A percentile compares a stretch with the other conserved stretches of the same genome.
Conservation (phyloP, 768 basidiomycete species). For the Boletellus ananiceps region DNA sequence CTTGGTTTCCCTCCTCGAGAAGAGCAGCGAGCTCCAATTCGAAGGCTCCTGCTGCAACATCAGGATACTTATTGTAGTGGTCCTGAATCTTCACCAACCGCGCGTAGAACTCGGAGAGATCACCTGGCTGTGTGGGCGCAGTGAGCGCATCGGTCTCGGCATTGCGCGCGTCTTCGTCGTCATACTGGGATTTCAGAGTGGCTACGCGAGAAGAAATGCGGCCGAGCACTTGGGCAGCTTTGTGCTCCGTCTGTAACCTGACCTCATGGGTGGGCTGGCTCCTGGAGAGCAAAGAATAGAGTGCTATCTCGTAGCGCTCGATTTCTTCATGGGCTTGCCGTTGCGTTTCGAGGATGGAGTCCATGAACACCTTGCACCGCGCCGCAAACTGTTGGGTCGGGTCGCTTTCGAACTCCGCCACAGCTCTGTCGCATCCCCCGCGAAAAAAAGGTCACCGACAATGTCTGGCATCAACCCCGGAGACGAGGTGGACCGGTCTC, state of each 20-base stretch:
- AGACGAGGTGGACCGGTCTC: slow-evolving; percentile 62
- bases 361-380: slow-evolving; percentile 47
- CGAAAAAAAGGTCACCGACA: slow-evolving; percentile 38
- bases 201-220: slow-evolving; percentile 68
- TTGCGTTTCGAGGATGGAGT: slow-evolving; percentile 91
- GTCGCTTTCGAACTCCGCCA: slow-evolving; percentile 54
- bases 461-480: slow-evolving; percentile 83
- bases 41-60: slow-evolving; percentile 75
- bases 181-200: slow-evolving; percentile 67
- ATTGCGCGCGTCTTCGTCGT: slow-evolving; percentile 69
- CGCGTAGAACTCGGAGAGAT: slow-evolving; percentile 92
- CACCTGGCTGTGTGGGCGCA: slow-evolving; percentile 52
- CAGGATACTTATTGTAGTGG: slow-evolving; percentile 94
- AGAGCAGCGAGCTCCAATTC: slow-evolving; percentile 79
- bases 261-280: slow-evolving; percentile 58
- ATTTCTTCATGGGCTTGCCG: slow-evolving; percentile 95
- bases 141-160: slow-evolving; percentile 64
- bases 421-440: slow-evolving; percentile 30
- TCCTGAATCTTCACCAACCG: slow-evolving; percentile 95
- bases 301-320: slow-evolving; percentile 84
- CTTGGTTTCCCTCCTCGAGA: slow-evolving; percentile 71
- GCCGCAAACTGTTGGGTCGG: background rate
- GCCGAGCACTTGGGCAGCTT: slow-evolving; percentile 83
- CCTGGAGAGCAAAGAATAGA: slow-evolving; percentile 78
- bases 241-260: slow-evolving; percentile 77